phyloP scores from a whole-genome alignment of 495 filamentous ascomycete species.

The Aspergillus incahuasiensis region DNA sequence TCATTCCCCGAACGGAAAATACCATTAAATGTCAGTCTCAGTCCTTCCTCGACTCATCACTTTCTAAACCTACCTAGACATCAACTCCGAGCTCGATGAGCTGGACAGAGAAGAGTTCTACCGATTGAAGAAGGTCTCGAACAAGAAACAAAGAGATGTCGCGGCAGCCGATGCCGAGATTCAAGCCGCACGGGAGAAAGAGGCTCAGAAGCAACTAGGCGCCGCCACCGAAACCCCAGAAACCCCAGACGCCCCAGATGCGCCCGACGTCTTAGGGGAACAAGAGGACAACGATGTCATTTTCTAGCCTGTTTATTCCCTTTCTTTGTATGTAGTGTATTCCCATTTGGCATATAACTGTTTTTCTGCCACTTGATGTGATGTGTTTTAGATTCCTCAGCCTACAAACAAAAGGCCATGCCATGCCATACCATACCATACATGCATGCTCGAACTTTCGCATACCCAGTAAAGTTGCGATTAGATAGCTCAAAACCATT shows the following conservation, averaged over 20 bases:
- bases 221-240: constrained; percentile 34
- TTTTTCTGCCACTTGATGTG: constrained; percentile 14
- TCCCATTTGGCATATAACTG: constrained; percentile 20
- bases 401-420: neutral
- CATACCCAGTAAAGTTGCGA: neutral
- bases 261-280: constrained; percentile 70
- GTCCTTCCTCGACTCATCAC: neutral
- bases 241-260: constrained; percentile 43
- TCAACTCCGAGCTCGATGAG: constrained; percentile 98
- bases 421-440: neutral
- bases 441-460: neutral
- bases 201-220: constrained; percentile 36
- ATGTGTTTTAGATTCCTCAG: neutral
- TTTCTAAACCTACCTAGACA: constrained; percentile 53
- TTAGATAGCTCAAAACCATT: constrained; percentile 9
- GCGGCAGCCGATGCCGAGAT: constrained; percentile 72
- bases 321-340: constrained; percentile 22
- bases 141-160: constrained; percentile 84
- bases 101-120: constrained; percentile 98
- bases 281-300: constrained; percentile 93
- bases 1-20: constrained; percentile 96
- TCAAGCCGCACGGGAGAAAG: constrained; percentile 51
- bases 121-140: constrained; percentile 94
- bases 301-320: constrained; percentile 54
- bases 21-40: constrained; percentile 82